phyloP scores from a whole-genome alignment of 345 rosid species.

The Sisymbrium altissimum region DNA sequence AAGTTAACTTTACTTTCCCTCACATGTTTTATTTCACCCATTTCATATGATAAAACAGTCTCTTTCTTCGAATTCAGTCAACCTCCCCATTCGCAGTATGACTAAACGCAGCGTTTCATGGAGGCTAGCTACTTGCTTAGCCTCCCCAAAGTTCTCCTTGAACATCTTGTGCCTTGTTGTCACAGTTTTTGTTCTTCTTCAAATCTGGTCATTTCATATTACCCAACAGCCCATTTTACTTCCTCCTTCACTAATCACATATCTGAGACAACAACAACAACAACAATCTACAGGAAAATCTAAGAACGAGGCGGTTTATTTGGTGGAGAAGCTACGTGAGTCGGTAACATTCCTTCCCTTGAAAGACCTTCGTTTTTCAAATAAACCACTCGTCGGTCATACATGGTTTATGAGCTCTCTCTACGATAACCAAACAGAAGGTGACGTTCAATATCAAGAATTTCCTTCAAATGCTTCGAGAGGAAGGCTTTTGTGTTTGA shows the following conservation, averaged over 20 bases:
- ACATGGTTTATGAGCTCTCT: slow-evolving; percentile 81
- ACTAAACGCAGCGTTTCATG: slow-evolving; percentile 2
- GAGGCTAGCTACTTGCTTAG: neutral
- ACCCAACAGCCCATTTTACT: slow-evolving; percentile 1
- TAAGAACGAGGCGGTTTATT: slow-evolving; percentile 5
- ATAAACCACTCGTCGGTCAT: slow-evolving; percentile 47
- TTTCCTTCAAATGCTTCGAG: slow-evolving; percentile 59
- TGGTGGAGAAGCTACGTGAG: slow-evolving; percentile 41
- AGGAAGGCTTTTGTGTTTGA: slow-evolving; percentile 53
- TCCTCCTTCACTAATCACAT: slow-evolving; percentile 5
- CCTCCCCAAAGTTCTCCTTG: slow-evolving; percentile 13
- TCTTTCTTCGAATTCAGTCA: neutral
- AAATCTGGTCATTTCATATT: slow-evolving; percentile 22
- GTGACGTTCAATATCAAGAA: slow-evolving; percentile 58
- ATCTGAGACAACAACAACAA: slow-evolving; percentile 7
- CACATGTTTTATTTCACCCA: slow-evolving; percentile 21
- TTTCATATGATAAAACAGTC: neutral
- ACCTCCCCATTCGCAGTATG: neutral
- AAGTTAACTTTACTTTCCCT: slow-evolving; percentile 5
- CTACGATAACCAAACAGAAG: slow-evolving; percentile 53
- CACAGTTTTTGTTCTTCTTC: slow-evolving; percentile 22
- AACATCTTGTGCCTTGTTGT: slow-evolving; percentile 9
- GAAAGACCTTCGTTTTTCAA: slow-evolving; percentile 53
- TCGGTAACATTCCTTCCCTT: slow-evolving; percentile 62
- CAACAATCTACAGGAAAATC: neutral